Evolutionary conservation across 2,329 filamentous ascomycete species (phyloP), one percentile per base, ranked within the genome.

Genomic region (Cryphonectria carpinicola): DNA sequence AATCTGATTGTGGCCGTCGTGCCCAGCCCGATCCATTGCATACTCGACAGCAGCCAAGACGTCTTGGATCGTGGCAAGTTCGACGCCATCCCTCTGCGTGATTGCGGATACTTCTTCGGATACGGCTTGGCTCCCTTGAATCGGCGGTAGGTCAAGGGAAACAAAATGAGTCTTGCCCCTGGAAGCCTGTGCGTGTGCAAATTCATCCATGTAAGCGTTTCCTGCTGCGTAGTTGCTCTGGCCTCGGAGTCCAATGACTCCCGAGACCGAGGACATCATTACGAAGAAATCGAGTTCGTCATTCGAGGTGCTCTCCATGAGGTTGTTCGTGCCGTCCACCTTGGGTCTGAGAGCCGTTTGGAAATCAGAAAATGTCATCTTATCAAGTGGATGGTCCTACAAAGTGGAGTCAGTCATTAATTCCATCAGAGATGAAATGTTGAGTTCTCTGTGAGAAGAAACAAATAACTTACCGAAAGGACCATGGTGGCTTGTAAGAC

Each of bases 401-500:
- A 25, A 19, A 52, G 4, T 4, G 54, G 13, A 58, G 25, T 35
- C 14, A 28, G 28, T 41, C 10, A 41, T 4, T 11, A 2, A 13
- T 14, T 2, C 14, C 52, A 25, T 56, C 4, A 56, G 25, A 4
- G 1, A 25, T n/a, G 52, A 32, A 28, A 19, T 10, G n/a, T 13
- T 37, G 37, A 56, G 4, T 11, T 25, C 13, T 56, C 25, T 56
- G 25, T 35, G 13, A 46, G 14, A 6, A 4, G 17, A 32, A 19
- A 58, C 17, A 25, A 17, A 14, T 7, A 10, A 14, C n/a, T 35
- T 58, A 58, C 54, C 3, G 54, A 17, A 22, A 81, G 76, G 1
- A 84, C 81, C 82, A 85, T 83, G 3, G 81, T 80, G 3, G 77
- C 77, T 62, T 85, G 82, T 58, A 86, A 77, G 19, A 84, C 78